Conservation (phyloP, 768 basidiomycete species). For the Kwoniella dejecticola region DNA sequence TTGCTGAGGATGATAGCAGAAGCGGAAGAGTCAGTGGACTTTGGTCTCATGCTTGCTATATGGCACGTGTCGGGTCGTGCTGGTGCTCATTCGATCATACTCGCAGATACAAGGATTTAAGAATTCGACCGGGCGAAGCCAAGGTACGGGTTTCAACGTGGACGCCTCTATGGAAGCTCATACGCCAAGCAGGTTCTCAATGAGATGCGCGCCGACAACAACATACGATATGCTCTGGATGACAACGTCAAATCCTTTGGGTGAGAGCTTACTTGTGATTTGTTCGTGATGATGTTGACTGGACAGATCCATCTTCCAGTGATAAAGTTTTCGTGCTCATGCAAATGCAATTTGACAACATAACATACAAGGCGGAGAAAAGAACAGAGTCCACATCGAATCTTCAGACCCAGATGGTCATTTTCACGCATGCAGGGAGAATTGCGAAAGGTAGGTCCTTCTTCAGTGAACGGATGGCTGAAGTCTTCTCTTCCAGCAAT, state of each 20-base stretch:
- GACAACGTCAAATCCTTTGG: not conserved
- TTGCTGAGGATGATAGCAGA: not conserved
- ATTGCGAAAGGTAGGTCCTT: conserved; percentile 68
- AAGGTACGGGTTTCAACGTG: conserved; percentile 64
- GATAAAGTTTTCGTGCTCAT: conserved; percentile 82
- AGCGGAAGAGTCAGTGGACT: not conserved
- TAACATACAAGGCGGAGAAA: conserved; percentile 57
- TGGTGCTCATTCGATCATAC: not conserved
- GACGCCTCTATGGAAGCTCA: conserved; percentile 68
- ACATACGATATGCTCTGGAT: not conserved
- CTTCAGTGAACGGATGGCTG: not conserved
- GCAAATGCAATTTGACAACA: conserved; percentile 63
- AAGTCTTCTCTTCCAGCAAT: conserved; percentile 61
- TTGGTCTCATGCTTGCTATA: not conserved
- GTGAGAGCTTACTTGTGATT: no score
- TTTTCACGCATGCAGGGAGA: conserved; percentile 75
- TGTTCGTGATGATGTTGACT: no score
- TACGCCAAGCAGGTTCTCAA: no score
- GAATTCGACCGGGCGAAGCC: conserved; percentile 44
- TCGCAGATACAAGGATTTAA: conserved; percentile 42
- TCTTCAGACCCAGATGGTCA: conserved; percentile 66
- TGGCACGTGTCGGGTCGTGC: no score
- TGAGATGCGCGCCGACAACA: no score
- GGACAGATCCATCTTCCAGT: no score
- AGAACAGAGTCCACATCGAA: conserved; percentile 60